Evolutionary conservation across 257 asterid species (phyloP).

Genomic region (Nicotiana undulata): DNA sequence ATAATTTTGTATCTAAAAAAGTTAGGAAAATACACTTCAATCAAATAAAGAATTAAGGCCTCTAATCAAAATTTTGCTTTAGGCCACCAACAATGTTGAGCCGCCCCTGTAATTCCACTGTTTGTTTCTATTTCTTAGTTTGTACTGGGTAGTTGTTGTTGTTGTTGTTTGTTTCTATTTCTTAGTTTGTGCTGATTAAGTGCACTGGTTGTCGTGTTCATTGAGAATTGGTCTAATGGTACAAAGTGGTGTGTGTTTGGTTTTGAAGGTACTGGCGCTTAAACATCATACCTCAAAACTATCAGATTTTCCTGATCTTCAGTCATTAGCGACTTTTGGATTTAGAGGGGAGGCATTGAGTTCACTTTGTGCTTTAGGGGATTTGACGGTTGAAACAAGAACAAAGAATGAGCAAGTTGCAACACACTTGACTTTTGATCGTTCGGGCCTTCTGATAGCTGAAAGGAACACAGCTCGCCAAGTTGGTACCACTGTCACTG

Average conservation of each 20-base stretch:
- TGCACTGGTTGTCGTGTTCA: not conserved
- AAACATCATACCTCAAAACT: conserved; percentile 95
- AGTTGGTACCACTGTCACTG: conserved; percentile 83
- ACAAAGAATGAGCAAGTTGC: conserved; percentile 77
- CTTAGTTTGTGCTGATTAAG: not conserved
- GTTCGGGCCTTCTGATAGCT: conserved; percentile 48
- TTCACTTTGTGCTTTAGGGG: conserved; percentile 77
- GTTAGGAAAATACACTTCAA: no score
- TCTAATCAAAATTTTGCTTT: no score
- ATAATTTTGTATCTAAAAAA: no score
- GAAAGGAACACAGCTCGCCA: conserved; percentile 90
- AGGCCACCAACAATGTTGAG: no score
- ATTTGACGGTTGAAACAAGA: conserved; percentile 79
- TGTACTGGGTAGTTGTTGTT: no score
- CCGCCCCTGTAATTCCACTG: no score
- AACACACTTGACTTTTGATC: conserved; percentile 74
- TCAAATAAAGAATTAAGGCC: no score
- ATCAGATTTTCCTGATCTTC: conserved; percentile 78
- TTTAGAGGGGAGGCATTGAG: conserved; percentile 99
- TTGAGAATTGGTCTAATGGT: not conserved
- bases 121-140: no score
- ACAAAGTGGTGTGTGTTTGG: not conserved
- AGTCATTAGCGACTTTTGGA: conserved; percentile 71
- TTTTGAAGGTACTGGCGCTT: conserved; percentile 62
- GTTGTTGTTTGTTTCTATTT: not conserved